Evolutionary conservation across 2,329 filamentous ascomycete species (phyloP), one percentile per base, ranked within the genome.

Genomic region (Drechslerella coelobrocha): DNA sequence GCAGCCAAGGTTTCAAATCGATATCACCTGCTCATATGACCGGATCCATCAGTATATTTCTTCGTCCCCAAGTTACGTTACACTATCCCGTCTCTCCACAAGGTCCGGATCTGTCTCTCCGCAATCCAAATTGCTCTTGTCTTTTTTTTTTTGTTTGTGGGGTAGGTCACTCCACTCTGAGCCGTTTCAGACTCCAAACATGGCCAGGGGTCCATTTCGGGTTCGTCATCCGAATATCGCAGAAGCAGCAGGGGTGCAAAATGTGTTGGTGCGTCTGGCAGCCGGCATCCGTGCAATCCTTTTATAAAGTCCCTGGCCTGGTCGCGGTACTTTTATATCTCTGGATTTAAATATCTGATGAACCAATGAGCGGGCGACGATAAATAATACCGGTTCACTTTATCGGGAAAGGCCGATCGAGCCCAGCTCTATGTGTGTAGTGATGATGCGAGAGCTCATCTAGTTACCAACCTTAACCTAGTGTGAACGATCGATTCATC

Each of bases 121-220:
- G 50, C 31, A 62, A 37, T 61, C 31, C 31, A 39, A 45, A 14
- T 17, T 9, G 21, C 23, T 47, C n/a, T n/a, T n/a, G n/a, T n/a
- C n/a, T n/a, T n/a, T n/a, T n/a, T n/a, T n/a, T n/a, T n/a, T n/a
- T n/a, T n/a, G n/a, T 69, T 62, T 69, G 65, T 57, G 65, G 65
- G 65, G 65, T 61, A 69, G 31, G 23, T 27, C 6, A 7, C 26
- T 37, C 21, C 24, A 41, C 8, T 37, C n/a, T 48, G 21, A 31
- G n/a, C 5, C 41, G 65, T 69, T 62, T 69, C 65, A 62, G 57
- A 69, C 37, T 39, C 50, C 54, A 69, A 69, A 69, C 65, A 59
- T 12, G 2, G 21, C 17, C 51, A 61, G 37, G 65, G 65, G 27
- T 62, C 21, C 6, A 19, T n/a, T 2, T 59, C 65, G 57, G 65